A percentile compares a stretch with the other conserved stretches of the same genome.
Conservation (phyloP, 2,329 filamentous ascomycete species). For the Emergomyces pasteurianus region DNA sequence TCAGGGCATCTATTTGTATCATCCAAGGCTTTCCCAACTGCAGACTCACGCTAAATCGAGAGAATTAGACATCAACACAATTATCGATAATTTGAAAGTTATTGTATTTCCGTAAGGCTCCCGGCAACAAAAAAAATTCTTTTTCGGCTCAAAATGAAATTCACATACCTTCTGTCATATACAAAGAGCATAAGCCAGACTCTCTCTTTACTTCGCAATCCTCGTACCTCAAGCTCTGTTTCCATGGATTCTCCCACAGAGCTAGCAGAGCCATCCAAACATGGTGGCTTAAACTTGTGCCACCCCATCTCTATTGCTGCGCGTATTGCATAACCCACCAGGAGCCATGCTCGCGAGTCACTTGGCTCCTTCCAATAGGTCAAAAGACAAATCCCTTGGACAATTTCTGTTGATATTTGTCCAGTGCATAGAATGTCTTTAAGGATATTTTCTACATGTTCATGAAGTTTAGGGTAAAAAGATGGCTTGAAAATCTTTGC, state of each 20-base stretch:
- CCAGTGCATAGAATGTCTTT: conserved; percentile 21
- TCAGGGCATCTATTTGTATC: conserved; percentile 29
- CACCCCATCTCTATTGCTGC: conserved; percentile 29
- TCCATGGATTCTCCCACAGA: neutral
- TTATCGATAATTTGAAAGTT: neutral
- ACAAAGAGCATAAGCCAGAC: conserved; percentile 31
- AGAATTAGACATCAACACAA: neutral
- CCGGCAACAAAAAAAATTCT: neutral
- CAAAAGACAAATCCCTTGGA: conserved; percentile 25
- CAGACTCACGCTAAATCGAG: conserved; percentile 24
- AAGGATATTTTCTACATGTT: conserved; percentile 21
- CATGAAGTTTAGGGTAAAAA: conserved; percentile 18
- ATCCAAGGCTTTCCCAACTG: conserved; percentile 34
- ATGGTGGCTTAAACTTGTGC: conserved; percentile 8
- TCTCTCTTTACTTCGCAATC: conserved; percentile 25
- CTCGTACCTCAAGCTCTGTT: conserved; percentile 12
- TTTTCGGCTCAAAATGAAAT: neutral
- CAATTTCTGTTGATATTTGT: conserved; percentile 27
- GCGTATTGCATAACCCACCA: conserved; percentile 30
- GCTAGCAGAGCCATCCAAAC: neutral
- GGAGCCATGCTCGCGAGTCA: conserved; percentile 30
- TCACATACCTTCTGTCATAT: conserved; percentile 29
- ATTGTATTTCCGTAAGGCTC: neutral
- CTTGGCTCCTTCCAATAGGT: conserved; percentile 35
- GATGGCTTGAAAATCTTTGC: conserved; percentile 27